Base-by-base conservation (phyloP, 2,329 filamentous ascomycete species). In the Hypoxylon sp. region DNA sequence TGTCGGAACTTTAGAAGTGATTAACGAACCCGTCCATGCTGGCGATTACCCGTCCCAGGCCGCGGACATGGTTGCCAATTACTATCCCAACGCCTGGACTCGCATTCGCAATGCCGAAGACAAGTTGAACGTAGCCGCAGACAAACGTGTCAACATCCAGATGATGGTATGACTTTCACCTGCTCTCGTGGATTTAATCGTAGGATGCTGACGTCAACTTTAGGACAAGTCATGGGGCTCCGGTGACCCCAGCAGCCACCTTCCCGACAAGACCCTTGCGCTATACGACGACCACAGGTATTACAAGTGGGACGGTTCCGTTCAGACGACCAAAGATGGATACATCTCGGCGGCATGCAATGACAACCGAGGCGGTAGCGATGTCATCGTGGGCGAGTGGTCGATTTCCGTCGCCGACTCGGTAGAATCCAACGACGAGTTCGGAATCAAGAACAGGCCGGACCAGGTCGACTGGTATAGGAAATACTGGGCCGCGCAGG, bases 301-400 rank as follows among this genome's bases (percentile, higher is more conserved):
- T 54, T 70, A 72, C 62, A 75, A 88, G 72, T 90, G 83, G 80
- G 83, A 85, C 65, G 70, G 77, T 2, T 76, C 76, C 19, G 79
- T 88, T 24, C 59, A 78, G 1, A 78, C 81, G 0, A 82, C 80
- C 5, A 81, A 88, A 64, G 77, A 80, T 1, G 81, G 79, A 6
- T 90, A 89, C 68, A 80, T 90, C 2, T 85, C 85, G 1, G 69
- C 70, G 1, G 70, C 65, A 2, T 90, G 88, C 78, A 79, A 73
- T 10, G 81, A 83, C 61, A 78, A 85, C 70, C 81, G 72, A 14
- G 75, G 72, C 37, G 75, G 77, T 11, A 78, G 72, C 39, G 84
- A 85, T 3, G 82, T 84, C 13, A 81, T 89, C 26, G 82, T 90
- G 1, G 87, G 87, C 33, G 88, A 91, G 75, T 91, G 86, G 83